Evolutionary conservation across 768 basidiomycete genomes (phyloP), one percentile per base, ranked within the genome.

Genomic region (Lentinula raphanica): DNA sequence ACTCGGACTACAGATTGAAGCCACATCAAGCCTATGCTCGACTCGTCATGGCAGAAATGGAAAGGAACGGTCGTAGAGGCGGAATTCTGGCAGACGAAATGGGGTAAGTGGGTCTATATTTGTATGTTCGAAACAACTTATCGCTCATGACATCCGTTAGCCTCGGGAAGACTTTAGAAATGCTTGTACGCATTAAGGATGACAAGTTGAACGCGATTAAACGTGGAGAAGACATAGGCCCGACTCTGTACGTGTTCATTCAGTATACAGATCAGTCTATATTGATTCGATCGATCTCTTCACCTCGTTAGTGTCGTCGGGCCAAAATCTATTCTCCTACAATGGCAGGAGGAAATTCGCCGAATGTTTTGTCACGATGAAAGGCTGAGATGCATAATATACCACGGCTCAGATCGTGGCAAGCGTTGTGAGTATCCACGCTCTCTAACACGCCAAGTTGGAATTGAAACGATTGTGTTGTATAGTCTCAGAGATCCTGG

Each of bases 11-110:
- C 21, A 74, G 66, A 44, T 75, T 98, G 21, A 76, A 95, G 63
- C 90, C 92, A 2, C 94, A 98, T 70, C 97, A 99, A 65, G 77
- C 96, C 8, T 73, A 90, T 48, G 92, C 93, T 21, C 79, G 94
- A 0, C 70, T 71, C 25, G 98, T 95, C 94, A 94, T 99, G 90
- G 76, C 75, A 28, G 83, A 86, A 6, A 80, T 94, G 19, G 96
- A 98, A 71, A 70, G 78, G 7, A 86, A 83, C 27, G 91, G 90
- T 71, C 84, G 87, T 63, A 74, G 65, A 3, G 95, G 96, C 1
- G 96, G 96, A 0, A 94, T 98, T 62, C 73, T 97, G 17, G 94
- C 94, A 3, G 94, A 98, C 68, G 91, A 91, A 65, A 92, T 92
- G 88, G 90, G 89, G 88, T 88, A 63, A 51, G 78, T 40, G 19